These are phyloP conservation scores for Phaeotremella skinneri DNA, from an alignment of 768 basidiomycete species.

Conservation along the genomic window DNA sequence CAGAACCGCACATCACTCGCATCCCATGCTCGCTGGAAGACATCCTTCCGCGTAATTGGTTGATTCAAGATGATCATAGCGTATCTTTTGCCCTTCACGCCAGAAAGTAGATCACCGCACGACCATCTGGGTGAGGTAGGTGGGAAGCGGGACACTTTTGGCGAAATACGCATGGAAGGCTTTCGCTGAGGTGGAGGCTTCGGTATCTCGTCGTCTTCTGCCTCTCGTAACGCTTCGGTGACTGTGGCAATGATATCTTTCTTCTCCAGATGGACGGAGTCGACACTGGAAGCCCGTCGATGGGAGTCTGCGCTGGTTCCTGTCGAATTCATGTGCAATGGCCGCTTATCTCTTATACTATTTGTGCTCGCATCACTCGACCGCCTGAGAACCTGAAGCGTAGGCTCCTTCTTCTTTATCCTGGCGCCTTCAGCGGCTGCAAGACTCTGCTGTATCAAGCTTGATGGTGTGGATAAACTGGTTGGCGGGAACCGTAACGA, in stretches of 20 bases:
- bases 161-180: background rate
- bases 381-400: background rate
- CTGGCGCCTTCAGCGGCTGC: conserved; percentile 5
- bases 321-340: background rate
- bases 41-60: conserved; percentile 62
- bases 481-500: background rate
- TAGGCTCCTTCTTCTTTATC: background rate
- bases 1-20: conserved; percentile 61
- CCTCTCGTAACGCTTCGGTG: background rate
- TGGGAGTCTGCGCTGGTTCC: background rate
- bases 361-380: conserved; percentile 5
- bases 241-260: background rate
- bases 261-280: background rate
- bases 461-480: background rate
- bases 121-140: background rate
- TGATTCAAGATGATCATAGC: conserved; percentile 82
- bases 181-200: background rate
- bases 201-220: background rate
- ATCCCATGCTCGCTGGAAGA: conserved; percentile 64
- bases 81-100: conserved; percentile 5
- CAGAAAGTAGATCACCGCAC: background rate
- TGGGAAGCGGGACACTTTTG: background rate
- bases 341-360: background rate
- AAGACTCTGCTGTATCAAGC: background rate
- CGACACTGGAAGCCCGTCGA: background rate